Percentiles rank a stretch among this genome's conserved stretches.
These are phyloP conservation scores for Cryphonectria parasitica DNA, from an alignment of 2,329 filamentous ascomycete genomes.

Conservation along the genomic window DNA sequence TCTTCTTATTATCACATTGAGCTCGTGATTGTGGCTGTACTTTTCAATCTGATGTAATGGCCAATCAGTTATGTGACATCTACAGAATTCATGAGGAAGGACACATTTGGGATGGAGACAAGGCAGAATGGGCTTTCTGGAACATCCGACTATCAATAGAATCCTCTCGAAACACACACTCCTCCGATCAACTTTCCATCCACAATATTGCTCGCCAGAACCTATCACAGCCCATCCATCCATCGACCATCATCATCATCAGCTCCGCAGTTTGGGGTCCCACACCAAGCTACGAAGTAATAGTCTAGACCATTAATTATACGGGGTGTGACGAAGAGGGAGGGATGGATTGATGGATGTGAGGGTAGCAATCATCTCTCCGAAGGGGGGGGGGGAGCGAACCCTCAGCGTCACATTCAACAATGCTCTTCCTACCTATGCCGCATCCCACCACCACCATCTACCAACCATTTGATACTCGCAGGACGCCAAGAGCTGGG, in stretches of 20 bases:
- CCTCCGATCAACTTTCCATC: background rate
- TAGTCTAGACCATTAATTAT: background rate
- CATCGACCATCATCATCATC: background rate
- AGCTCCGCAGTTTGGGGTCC: background rate
- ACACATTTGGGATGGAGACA: background rate
- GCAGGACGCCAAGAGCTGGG: background rate
- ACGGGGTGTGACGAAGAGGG: background rate
- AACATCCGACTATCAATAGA: background rate
- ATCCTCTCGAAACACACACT: background rate
- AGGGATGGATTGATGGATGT: background rate
- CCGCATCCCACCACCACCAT: background rate
- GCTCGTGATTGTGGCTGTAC: background rate
- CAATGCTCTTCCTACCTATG: background rate
- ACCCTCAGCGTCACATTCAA: background rate
- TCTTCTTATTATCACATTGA: background rate
- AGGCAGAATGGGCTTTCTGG: background rate
- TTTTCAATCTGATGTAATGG: background rate
- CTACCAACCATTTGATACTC: background rate
- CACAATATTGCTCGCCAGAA: conserved; percentile 4
- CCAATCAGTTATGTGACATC: background rate
- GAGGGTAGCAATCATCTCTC: background rate
- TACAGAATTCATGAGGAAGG: background rate
- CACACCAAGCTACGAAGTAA: conserved; percentile 6
- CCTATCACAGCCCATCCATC: background rate
- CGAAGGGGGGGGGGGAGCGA: background rate